These are phyloP conservation scores for Puccinia triticina DNA, from an alignment of 1,284 basidiomycete species.

Conservation along the genomic window DNA sequence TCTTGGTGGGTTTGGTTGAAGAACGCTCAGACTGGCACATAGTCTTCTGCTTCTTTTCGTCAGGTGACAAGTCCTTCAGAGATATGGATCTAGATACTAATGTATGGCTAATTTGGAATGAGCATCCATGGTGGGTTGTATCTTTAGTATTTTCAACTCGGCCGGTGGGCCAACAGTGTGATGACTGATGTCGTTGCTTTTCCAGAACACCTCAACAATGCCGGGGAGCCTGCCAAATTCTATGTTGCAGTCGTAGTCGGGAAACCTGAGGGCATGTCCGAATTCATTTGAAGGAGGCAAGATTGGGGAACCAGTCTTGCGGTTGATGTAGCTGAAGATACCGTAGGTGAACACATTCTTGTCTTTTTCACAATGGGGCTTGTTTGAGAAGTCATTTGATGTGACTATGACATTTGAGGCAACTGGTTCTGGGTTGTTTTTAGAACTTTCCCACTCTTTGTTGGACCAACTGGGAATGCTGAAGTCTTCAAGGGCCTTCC, in stretches of 20 bases:
- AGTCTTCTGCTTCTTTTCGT: conserved; percentile 1
- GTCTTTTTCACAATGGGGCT: neutral
- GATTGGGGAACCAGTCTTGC: neutral
- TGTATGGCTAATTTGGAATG: neutral
- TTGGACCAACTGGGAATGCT: conserved; percentile 10
- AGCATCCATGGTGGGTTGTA: neutral
- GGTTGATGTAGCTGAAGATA: conserved; percentile 9
- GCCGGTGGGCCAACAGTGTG: neutral
- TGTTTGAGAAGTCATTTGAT: neutral
- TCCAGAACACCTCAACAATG: conserved; percentile 6
- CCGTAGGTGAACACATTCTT: conserved; percentile 14
- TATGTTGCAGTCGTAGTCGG: conserved; percentile 3
- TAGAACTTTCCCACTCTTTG: neutral
- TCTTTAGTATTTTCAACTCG: neutral
- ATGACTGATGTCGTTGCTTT: neutral
- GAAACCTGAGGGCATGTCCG: neutral
- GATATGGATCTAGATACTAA: neutral
- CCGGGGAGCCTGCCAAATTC: neutral
- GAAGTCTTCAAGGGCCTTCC: neutral
- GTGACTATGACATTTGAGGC: neutral
- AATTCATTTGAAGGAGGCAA: neutral
- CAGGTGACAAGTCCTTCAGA: neutral
- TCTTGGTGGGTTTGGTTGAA: too few relatives aligned
- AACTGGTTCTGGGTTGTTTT: neutral
- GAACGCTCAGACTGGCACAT: too few relatives aligned